Evolutionary conservation across 2,329 filamentous ascomycete species (phyloP), one percentile per base, ranked within the genome.

Genomic region (Trichoderma arundinaceum): DNA sequence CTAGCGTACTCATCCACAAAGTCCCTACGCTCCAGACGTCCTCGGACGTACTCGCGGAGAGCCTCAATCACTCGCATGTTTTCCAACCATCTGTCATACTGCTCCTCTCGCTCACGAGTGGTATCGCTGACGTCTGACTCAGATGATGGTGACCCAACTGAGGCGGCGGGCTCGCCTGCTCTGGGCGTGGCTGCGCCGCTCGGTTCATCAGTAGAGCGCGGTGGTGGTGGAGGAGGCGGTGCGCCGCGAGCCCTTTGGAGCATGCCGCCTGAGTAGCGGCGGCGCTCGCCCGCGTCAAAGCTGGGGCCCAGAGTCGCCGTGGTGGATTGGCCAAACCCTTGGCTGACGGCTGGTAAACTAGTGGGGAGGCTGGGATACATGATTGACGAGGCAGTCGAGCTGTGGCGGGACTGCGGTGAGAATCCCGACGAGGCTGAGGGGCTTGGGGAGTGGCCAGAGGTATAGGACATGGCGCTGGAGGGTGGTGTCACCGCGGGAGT

Each of bases 401-500:
- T 84, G 74, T 89, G 86, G 63, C 89, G 85, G 12, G 85, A 86
- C 51, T 85, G 82, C 1, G 90, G 90, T 58, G 89, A 91, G 75
- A 92, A 83, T 74, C 84, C 89, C 66, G 89, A 85, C 61, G 62
- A 65, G 53, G 86, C 87, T n/a, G 90, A 92, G 33, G 89, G 87
- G 69, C 83, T 85, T 2, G 91, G 91, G 7, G 91, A 94, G 75
- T 93, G 90, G 54, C 89, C 88, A 10, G 91, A 92, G 44, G 87
- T 88, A 79, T 93, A 93, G 0, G 91, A 93, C 74, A 92, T 83
- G 64, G 88, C 85, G 75, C 88, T 92, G 10, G 89, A 91, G 0
- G 90, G 89, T 7, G 91, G 91, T 2, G 91, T 94, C 69, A 92
- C 84, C 9, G 90, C 90, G 9, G 91, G 90, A 13, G 91, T 94